Conservation (phyloP, 257 asterid species). For the Agastache rugosa region DNA sequence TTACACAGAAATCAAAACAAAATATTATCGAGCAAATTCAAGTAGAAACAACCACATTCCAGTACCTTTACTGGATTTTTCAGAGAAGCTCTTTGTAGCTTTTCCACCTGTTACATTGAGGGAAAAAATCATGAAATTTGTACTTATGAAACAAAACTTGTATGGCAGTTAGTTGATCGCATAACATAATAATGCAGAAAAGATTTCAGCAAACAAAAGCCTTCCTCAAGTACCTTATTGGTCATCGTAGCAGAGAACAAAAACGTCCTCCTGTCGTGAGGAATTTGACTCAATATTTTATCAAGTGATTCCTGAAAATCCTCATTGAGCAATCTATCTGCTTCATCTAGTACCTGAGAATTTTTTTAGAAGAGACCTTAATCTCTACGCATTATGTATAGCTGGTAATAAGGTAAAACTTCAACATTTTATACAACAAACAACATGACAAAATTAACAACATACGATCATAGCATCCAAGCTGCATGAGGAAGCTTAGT, state of each 20-base stretch:
- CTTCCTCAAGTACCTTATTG: conserved; percentile 58
- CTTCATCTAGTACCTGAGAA: conserved; percentile 88
- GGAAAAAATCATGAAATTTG: conserved; percentile 15
- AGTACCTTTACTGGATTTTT: conserved; percentile 92
- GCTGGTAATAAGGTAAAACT: not conserved
- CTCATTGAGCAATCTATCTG: conserved; percentile 86
- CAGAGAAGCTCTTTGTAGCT: conserved; percentile 89
- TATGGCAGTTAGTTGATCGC: not conserved
- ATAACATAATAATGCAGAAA: not conserved
- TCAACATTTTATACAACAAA: not conserved
- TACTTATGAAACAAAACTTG: not conserved
- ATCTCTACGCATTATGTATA: conserved; percentile 4
- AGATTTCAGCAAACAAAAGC: not conserved
- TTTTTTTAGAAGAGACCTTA: not conserved
- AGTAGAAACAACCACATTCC: not conserved
- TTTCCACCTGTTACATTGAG: conserved; percentile 64
- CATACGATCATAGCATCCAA: not conserved
- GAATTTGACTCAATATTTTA: conserved; percentile 72
- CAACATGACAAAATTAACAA: no score
- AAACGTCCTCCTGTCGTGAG: conserved; percentile 82
- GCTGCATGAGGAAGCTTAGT: not conserved
- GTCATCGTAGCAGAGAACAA: conserved; percentile 99
- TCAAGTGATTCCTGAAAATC: conserved; percentile 85
- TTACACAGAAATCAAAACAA: conserved; percentile 4
- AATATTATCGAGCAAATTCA: not conserved